Percentiles rank a stretch among this genome's conserved stretches.
These are phyloP conservation scores for Chenopodium suecicum DNA, from an alignment of 148 eudicot species.

Conservation along the genomic window DNA sequence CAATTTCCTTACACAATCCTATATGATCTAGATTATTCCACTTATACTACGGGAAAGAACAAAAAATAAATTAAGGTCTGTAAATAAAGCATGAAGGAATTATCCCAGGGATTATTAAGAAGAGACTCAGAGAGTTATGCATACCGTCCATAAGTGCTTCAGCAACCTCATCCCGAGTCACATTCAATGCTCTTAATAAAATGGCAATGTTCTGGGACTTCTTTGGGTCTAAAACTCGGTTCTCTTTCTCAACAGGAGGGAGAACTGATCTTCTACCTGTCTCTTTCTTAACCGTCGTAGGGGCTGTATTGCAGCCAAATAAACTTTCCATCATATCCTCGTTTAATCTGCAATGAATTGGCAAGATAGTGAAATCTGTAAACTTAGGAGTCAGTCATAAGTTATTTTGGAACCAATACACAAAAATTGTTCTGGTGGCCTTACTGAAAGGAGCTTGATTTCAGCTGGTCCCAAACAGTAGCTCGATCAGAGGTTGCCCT, in stretches of 20 bases:
- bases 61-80: not conserved
- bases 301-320: conserved; percentile 40
- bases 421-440: conserved; percentile 19
- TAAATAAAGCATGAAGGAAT: not conserved
- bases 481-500: conserved; percentile 77
- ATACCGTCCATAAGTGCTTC: conserved; percentile 59
- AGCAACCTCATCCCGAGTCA: conserved; percentile 56
- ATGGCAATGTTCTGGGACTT: conserved; percentile 61
- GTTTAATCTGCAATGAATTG: conserved; percentile 44
- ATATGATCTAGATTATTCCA: not conserved
- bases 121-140: not conserved
- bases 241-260: conserved; percentile 41
- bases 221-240: conserved; percentile 53
- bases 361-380: conserved; percentile 10
- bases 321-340: conserved; percentile 62
- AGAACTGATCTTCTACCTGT: conserved; percentile 29
- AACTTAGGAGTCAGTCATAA: not conserved
- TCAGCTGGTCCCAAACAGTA: conserved; percentile 91
- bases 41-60: not conserved
- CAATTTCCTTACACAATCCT: no score
- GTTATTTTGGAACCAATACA: not conserved
- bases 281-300: conserved; percentile 23
- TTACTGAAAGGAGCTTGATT: conserved; percentile 95
- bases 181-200: conserved; percentile 49
- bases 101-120: not conserved